phyloP scores from a whole-genome alignment of 768 basidiomycete genomes.

The Suillus subluteus region DNA sequence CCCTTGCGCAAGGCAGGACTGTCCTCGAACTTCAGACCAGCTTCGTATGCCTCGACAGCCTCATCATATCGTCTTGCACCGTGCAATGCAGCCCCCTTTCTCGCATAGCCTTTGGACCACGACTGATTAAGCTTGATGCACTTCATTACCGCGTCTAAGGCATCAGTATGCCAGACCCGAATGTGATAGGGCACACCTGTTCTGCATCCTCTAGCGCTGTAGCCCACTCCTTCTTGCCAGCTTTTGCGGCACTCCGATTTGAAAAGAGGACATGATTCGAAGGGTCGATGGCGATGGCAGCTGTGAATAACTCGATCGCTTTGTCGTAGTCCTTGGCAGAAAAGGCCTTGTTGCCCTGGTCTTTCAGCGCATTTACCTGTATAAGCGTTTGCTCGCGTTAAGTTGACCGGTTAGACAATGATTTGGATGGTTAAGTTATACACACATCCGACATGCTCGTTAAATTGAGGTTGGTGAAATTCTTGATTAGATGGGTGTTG shows the following conservation, averaged over 20 bases:
- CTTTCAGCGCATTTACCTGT: constrained; percentile 72
- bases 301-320: constrained; percentile 80
- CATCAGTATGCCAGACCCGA: constrained; percentile 10
- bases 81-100: constrained; percentile 93
- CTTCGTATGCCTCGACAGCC: constrained; percentile 82
- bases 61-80: constrained; percentile 79
- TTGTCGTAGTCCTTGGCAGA: constrained; percentile 89
- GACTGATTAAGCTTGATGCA: constrained; percentile 77
- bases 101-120: constrained; percentile 90
- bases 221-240: constrained; percentile 80
- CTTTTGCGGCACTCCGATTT: constrained; percentile 88
- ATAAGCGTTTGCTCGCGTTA: neutral
- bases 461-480: neutral
- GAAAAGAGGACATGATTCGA: constrained; percentile 90
- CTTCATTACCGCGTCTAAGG: constrained; percentile 40
- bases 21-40: constrained; percentile 81
- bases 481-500: neutral
- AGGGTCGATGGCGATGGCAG: constrained; percentile 83
- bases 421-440: constrained; percentile 12
- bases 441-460: constrained; percentile 41
- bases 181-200: constrained; percentile 54
- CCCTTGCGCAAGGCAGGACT: constrained; percentile 85
- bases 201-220: constrained; percentile 88
- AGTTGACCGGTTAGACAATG: constrained; percentile 25
- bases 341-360: constrained; percentile 95